Conservation (phyloP, 2,329 filamentous ascomycete genomes). For the Trichoderma sp. region DNA sequence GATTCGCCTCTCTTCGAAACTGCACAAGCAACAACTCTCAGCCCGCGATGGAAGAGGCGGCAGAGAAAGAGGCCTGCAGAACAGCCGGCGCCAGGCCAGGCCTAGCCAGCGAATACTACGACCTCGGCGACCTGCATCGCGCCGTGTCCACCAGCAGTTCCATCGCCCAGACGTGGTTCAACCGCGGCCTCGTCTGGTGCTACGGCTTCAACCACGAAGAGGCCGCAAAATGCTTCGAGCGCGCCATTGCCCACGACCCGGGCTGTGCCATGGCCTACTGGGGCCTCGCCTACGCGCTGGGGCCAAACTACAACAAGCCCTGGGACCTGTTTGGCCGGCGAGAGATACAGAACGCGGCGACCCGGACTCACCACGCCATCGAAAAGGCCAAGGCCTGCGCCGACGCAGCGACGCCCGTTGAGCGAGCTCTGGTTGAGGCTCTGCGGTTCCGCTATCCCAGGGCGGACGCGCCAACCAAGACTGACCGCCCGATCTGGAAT, state of each 20-base stretch:
- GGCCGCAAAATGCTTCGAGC: conserved; percentile 63
- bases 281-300: conserved; percentile 70
- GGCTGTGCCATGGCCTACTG: conserved; percentile 66
- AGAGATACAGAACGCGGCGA: conserved; percentile 57
- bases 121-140: conserved; percentile 63
- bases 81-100: not conserved
- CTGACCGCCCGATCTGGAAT: conserved; percentile 50
- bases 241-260: conserved; percentile 56
- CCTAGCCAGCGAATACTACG: conserved; percentile 48
- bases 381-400: conserved; percentile 32
- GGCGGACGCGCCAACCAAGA: conserved; percentile 44
- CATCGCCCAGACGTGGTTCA: conserved; percentile 66
- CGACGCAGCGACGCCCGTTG: conserved; percentile 40
- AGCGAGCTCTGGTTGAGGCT: conserved; percentile 64
- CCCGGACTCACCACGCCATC: conserved; percentile 37
- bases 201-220: conserved; percentile 80
- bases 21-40: not conserved
- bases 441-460: conserved; percentile 62
- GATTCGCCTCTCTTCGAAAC: not conserved
- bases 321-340: conserved; percentile 69
- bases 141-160: conserved; percentile 53
- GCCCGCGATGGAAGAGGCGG: conserved; percentile 7
- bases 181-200: conserved; percentile 71
- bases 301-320: conserved; percentile 76
- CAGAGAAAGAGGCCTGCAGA: not conserved